Evolutionary conservation across 1,284 basidiomycete genomes (phyloP), one percentile per base, ranked within the genome.

Genomic region (Mycosarcoma maydis): DNA sequence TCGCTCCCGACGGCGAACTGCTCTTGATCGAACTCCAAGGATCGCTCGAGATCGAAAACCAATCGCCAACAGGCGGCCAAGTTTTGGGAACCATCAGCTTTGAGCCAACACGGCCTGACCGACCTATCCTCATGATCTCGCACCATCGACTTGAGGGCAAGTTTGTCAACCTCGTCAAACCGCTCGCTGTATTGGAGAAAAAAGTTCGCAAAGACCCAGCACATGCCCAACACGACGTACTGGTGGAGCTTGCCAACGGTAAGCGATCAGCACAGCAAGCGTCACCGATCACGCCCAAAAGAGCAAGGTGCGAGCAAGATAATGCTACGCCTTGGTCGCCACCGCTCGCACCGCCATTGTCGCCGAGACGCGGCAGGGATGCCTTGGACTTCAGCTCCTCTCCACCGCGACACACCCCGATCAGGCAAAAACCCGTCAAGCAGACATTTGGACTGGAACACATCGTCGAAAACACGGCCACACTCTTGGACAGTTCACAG

Each of bases 111-210:
- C 56, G 71, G 16, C 71, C 70, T 89, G 88, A 88, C 67, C 90
- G 90, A 73, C 88, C 91, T 0, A 91, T 89, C 0, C 85, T 96
- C 5, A 84, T 87, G 61, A 90, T 96, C 54, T 92, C 92, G 7
- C 89, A 94, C 82, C 91, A 96, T 77, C 84, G 92, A 16, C 87
- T 96, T 1, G 93, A 96, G 78, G 93, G 93, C 42, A 92, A 91
- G 77, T 85, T 95, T 53, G 86, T 88, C 32, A 86, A 84, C 37
- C 85, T 96, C 1, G 48, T 62, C 0, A 41, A 51, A 20, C 79
- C 79, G 3, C 30, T 80, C 4, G 78, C 79, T 10, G 73, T 81
- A 4, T 46, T 80, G 1, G 54, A 77, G 50, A 80, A 80, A 59
- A 62, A 64, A 22, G 26, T 50, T 9, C 36, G 55, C 11, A 11